A percentile compares a stretch with the other conserved stretches of the same genome.
phyloP scores from a whole-genome alignment of 441 rosid genomes.

The Adansonia madagascariensis region DNA sequence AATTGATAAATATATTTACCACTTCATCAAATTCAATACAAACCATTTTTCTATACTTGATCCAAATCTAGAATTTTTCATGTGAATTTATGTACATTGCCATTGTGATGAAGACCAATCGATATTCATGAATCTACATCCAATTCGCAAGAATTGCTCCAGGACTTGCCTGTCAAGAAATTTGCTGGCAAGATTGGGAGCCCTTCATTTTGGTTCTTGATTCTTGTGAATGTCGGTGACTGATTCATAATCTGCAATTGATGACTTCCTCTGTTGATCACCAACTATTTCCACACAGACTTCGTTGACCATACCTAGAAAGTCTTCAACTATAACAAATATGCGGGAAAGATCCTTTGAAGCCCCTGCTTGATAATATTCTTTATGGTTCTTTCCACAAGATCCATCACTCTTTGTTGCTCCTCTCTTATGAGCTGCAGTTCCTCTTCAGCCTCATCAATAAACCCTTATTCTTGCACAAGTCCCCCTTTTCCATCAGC shows the following conservation, averaged over 20 bases:
- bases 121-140: conserved; percentile 57
- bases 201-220: conserved; percentile 48
- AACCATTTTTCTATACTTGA: conserved; percentile 14
- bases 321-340: conserved; percentile 74
- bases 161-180: conserved; percentile 49
- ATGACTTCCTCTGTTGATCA: conserved; percentile 50
- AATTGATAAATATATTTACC: conserved; percentile 15
- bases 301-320: conserved; percentile 77
- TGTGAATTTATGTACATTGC: conserved; percentile 34
- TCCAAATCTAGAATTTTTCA: not conserved
- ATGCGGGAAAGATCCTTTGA: conserved; percentile 66
- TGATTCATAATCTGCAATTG: conserved; percentile 37
- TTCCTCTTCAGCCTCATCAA: conserved; percentile 64
- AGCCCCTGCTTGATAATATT: conserved; percentile 76
- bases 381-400: conserved; percentile 69
- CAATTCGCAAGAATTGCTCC: conserved; percentile 56
- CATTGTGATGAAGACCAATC: conserved; percentile 2
- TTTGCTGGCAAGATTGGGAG: conserved; percentile 75
- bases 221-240: conserved; percentile 39
- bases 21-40: conserved; percentile 16
- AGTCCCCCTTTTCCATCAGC: conserved; percentile 54
- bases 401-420: conserved; percentile 61
- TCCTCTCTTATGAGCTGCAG: conserved; percentile 48
- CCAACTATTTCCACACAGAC: conserved; percentile 73
- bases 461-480: conserved; percentile 50